Percentiles rank a stretch among this genome's conserved stretches.
Evolutionary conservation across 2,329 filamentous ascomycete genomes (phyloP).

Genomic region (Metarhizium robertsii): DNA sequence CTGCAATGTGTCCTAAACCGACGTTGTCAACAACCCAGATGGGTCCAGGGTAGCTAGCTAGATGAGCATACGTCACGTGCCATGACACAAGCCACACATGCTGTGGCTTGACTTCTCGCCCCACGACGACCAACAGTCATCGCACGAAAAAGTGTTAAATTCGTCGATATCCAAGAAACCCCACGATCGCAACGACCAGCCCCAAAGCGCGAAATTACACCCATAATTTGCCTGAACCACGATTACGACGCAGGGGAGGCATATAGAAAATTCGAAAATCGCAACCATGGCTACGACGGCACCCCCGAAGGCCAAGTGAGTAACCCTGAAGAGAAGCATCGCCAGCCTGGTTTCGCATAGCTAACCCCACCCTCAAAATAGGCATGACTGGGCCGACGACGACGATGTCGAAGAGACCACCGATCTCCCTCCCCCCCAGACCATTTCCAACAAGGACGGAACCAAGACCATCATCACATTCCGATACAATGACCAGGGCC

Average conservation of each 20-base stretch:
- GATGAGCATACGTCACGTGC: slow-evolving; percentile 17
- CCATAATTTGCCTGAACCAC: slow-evolving; percentile 1
- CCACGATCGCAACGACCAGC: slow-evolving; percentile 23
- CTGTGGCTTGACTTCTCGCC: slow-evolving; percentile 20
- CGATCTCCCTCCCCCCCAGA: slow-evolving; percentile 74
- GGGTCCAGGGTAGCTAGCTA: too few species aligned
- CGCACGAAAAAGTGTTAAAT: slow-evolving; percentile 34
- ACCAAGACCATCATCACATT: slow-evolving; percentile 92
- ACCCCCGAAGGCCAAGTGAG: slow-evolving; percentile 32
- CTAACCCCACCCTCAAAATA: slow-evolving; percentile 32
- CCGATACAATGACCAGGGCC: slow-evolving; percentile 82
- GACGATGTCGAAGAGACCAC: slow-evolving; percentile 71
- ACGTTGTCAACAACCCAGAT: too few species aligned
- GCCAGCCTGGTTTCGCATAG: not conserved
- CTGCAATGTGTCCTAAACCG: too few species aligned
- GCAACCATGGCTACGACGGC: slow-evolving; percentile 28
- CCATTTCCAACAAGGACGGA: slow-evolving; percentile 95
- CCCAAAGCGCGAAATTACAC: slow-evolving; percentile 14
- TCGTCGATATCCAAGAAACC: slow-evolving; percentile 26
- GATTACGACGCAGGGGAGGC: not conserved
- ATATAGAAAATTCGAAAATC: slow-evolving; percentile 5
- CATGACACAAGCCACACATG: slow-evolving; percentile 3
- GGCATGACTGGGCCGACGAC: slow-evolving; percentile 89
- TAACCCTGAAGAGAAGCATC: slow-evolving; percentile 5
- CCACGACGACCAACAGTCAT: slow-evolving; percentile 23